Conservation (phyloP, 2,329 filamentous ascomycete species). For the Cytospora piceicola region DNA sequence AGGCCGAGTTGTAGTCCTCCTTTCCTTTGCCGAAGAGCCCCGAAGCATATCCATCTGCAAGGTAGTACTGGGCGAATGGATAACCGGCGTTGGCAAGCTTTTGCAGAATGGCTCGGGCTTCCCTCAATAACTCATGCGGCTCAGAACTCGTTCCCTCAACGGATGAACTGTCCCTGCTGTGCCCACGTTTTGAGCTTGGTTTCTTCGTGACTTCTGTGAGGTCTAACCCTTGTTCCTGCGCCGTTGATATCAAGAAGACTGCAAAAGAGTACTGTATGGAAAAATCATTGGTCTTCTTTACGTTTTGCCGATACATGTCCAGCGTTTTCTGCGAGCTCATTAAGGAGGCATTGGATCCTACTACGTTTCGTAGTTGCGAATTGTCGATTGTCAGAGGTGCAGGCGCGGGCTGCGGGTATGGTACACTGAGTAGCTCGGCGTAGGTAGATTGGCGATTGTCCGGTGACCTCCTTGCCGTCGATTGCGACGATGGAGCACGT, state of each 20-base stretch:
- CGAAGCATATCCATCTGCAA: conserved; percentile 91
- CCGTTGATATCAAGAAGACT: conserved; percentile 87
- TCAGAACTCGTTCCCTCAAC: conserved; percentile 53
- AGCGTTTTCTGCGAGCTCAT: conserved; percentile 91
- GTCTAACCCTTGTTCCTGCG: conserved; percentile 73
- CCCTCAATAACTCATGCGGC: conserved; percentile 73
- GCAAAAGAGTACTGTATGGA: conserved; percentile 96
- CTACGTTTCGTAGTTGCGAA: conserved; percentile 72
- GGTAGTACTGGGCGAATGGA: conserved; percentile 97
- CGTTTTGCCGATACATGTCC: conserved; percentile 95
- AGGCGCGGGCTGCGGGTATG: conserved; percentile 77
- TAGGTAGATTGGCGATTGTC: conserved; percentile 59
- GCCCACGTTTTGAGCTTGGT: conserved; percentile 51
- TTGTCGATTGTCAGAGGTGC: conserved; percentile 77
- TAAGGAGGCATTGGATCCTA: conserved; percentile 89
- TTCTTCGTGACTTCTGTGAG: conserved; percentile 50
- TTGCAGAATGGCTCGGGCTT: conserved; percentile 88
- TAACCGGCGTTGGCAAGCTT: conserved; percentile 85
- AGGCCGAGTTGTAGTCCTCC: conserved; percentile 87
- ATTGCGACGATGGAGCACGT: conserved; percentile 53
- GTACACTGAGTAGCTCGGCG: conserved; percentile 65
- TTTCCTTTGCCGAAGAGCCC: conserved; percentile 95
- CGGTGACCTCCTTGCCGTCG: conserved; percentile 54
- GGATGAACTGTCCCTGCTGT: conserved; percentile 52
- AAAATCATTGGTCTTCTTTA: conserved; percentile 93